Percentiles rank a stretch among this genome's conserved stretches.
Conservation (phyloP, 495 filamentous ascomycete genomes). For the Xylaria scruposa region DNA sequence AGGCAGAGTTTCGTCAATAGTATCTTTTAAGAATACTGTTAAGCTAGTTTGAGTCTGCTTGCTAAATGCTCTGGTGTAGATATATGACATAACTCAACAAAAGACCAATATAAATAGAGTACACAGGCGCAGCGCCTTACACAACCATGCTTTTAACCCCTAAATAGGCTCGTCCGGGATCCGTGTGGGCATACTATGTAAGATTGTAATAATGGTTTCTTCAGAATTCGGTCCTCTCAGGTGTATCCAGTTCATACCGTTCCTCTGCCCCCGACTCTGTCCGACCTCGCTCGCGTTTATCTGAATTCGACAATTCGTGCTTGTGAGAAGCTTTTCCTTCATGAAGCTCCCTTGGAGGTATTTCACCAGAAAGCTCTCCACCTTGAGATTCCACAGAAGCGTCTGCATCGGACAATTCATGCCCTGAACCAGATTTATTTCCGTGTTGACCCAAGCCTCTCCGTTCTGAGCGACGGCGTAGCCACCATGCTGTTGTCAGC, state of each 20-base stretch:
- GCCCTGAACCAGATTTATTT: neutral
- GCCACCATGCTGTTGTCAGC: constrained; percentile 10
- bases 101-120: too few relatives aligned
- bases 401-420: neutral
- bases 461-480: neutral
- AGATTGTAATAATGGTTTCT: neutral
- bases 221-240: neutral
- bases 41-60: too few relatives aligned
- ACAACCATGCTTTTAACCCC: too few relatives aligned
- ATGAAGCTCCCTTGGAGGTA: neutral
- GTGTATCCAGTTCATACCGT: constrained; percentile 5
- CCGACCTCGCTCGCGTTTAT: neutral
- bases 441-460: neutral
- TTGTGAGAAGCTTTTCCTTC: neutral
- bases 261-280: neutral
- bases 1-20: too few relatives aligned
- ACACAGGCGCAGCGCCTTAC: too few relatives aligned
- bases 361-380: neutral
- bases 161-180: too few relatives aligned
- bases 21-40: too few relatives aligned
- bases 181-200: neutral
- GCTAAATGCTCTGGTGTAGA: too few relatives aligned
- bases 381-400: neutral
- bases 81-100: too few relatives aligned
- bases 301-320: neutral